Evolutionary conservation across 1,139 yeast species (phyloP), one percentile per base, ranked within the genome.

Genomic region (Wickerhamomyces sp.): DNA sequence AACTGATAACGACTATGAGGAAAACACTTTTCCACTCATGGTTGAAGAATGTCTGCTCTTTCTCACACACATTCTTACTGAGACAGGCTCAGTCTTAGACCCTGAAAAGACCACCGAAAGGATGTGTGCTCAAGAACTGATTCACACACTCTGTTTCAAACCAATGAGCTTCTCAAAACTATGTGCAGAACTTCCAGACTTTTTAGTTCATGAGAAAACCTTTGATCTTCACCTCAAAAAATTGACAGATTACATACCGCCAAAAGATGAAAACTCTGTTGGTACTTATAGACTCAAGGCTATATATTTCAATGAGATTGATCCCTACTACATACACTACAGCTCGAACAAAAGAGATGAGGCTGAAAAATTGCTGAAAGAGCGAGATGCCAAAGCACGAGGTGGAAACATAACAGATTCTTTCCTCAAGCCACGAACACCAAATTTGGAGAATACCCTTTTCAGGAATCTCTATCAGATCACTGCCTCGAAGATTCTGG

Each of bases 281-380:
- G 96, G 97, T 1, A 65, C 74, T 9, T 91, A 86, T 59, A 67
- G 76, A 33, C 68, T 93, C 44, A 88, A 85, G 56, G 78, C 78
- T 3, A 77, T 78, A 49, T 76, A 69, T 50, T 69, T 71, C 45
- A 67, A 65, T 6, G 68, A 74, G 36, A 72, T 91, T 30, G 91
- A 91, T 59, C 95, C 97, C 0, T 91, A 81, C 59, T 91, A 84
- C 62, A 75, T 87, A 51, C 90, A 89, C 57, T 85, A 85, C 55
- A 71, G 87, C 0, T 69, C 94, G 0, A 89, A 90, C 53, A 81
- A 81, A 45, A 77, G 91, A 48, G 96, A 90, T 47, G 96, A 85
- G 63, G 77, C 87, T 47, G 72, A 78, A 63, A 64, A 77, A 32
- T 43, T 60, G 5, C 45, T 68, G 8, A 60, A 66, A 41, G 56